Evolutionary conservation across 257 asterid genomes (phyloP), one percentile per base, ranked within the genome.

Genomic region (Gentiana dahurica): DNA sequence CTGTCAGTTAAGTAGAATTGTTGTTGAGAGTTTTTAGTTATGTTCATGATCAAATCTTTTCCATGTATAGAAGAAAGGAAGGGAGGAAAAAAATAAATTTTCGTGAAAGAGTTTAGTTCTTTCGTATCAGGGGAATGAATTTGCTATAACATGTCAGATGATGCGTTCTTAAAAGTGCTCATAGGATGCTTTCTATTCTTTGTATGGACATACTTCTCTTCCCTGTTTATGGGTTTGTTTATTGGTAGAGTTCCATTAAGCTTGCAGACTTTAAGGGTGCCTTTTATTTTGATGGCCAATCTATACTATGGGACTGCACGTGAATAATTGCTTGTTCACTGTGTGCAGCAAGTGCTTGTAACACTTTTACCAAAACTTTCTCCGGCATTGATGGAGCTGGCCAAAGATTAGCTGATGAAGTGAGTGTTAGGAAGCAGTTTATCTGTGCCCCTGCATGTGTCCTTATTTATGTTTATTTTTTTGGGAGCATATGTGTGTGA

Each of bases 321-420:
- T 12, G 44, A 36, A 38, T 52, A 36, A 9, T 58, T 58, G 58
- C 49, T 43, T 15, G 7, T 52, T 36, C 38, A 9, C 48, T 44
- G 37, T 51, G 41, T 72, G 78, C 93, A 92, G 97, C 87, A 43
- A 91, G 97, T 77, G 79, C 97, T 56, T 85, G 85, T 50, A 91
- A 91, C 75, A 78, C 66, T 62, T 91, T 78, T 74, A 78, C 86
- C 36, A 91, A 85, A 76, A 87, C 98, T 24, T 88, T 91, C 79
- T 60, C 87, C 3, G 98, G 98, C 64, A 83, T 88, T 69, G 94
- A 83, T 65, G 96, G 81, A 56, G 79, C 97, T 56, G 97, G 95
- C 60, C 79, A 80, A 73, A 79, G 97, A 58, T 80, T 91, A 73
- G 98, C 95, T 36, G 90, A 87, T 66, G 98, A 91, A 85, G 94